These are phyloP conservation scores for Colletotrichum sidae DNA, from an alignment of 2,329 filamentous ascomycete species.

Conservation along the genomic window DNA sequence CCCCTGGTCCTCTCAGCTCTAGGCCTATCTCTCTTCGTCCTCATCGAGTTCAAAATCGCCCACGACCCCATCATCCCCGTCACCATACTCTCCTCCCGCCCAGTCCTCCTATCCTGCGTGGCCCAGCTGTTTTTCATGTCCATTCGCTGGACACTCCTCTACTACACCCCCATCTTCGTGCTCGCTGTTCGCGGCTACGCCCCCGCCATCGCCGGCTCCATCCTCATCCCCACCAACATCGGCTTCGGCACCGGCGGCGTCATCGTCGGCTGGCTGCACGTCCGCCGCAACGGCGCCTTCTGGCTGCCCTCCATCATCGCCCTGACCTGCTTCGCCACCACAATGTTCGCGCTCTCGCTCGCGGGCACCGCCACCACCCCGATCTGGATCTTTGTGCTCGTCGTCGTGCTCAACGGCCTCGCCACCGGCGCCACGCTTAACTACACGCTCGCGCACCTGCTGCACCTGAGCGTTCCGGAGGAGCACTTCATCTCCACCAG, in stretches of 20 bases:
- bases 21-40: slow-evolving; percentile 64
- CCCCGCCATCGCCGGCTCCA: slow-evolving; percentile 77
- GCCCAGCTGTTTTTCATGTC: slow-evolving; percentile 84
- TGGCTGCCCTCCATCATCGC: slow-evolving; percentile 73
- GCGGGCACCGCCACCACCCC: slow-evolving; percentile 65
- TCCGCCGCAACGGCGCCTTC: slow-evolving; percentile 78
- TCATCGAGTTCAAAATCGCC: slow-evolving; percentile 73
- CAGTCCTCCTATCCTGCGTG: slow-evolving; percentile 78
- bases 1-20: slow-evolving; percentile 70
- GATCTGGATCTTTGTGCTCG: slow-evolving; percentile 64
- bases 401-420: slow-evolving; percentile 78
- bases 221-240: slow-evolving; percentile 83
- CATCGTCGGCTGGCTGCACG: slow-evolving; percentile 79
- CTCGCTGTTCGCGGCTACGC: slow-evolving; percentile 79
- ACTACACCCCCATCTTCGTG: slow-evolving; percentile 84
- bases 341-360: slow-evolving; percentile 66
- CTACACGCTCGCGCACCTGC: slow-evolving; percentile 83
- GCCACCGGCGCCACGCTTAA: slow-evolving; percentile 80
- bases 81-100: slow-evolving; percentile 74
- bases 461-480: slow-evolving; percentile 75
- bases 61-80: slow-evolving; percentile 81
- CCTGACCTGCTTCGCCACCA: slow-evolving; percentile 71
- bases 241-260: slow-evolving; percentile 83
- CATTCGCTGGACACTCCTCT: slow-evolving; percentile 82
- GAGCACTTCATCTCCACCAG: slow-evolving; percentile 82